phyloP scores from a whole-genome alignment of 257 asterid species.

The Solanum stenotomum region DNA sequence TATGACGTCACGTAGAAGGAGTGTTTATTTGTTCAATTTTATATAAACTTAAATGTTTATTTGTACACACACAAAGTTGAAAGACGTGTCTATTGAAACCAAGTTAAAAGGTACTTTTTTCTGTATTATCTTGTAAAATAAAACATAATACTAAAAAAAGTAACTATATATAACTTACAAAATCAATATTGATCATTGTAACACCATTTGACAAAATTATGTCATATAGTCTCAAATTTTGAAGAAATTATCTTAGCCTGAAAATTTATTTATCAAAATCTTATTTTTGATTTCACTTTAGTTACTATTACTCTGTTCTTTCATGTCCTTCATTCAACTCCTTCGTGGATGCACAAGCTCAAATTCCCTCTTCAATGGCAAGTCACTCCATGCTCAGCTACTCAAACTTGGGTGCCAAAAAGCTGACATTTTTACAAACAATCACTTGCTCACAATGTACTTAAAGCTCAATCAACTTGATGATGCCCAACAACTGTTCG shows the following conservation, averaged over 20 bases:
- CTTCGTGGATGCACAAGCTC: slow-evolving; percentile 39
- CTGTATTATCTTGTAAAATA: no score
- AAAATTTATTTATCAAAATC: not conserved
- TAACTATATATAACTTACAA: no score
- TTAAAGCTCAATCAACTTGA: slow-evolving; percentile 16
- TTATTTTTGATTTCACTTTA: not conserved
- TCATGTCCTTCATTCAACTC: slow-evolving; percentile 37
- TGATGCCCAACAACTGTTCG: slow-evolving; percentile 49
- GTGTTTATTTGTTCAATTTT: no score
- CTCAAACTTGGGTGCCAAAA: slow-evolving; percentile 24
- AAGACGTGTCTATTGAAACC: no score
- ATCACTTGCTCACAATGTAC: slow-evolving; percentile 55
- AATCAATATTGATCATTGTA: no score
- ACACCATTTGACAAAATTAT: not conserved
- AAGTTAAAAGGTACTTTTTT: no score
- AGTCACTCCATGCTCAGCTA: slow-evolving; percentile 49
- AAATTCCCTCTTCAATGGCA: slow-evolving; percentile 37
- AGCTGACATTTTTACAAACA: slow-evolving; percentile 32
- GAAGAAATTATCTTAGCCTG: not conserved
- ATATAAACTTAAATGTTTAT: accelerated
- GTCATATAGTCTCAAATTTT: not conserved
- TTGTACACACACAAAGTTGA: no score
- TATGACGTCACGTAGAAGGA: no score
- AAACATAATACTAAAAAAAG: no score
- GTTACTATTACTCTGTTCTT: not conserved